Percentiles rank a stretch among this genome's conserved stretches.
Conservation (phyloP, 2,329 filamentous ascomycete species). For the Rachicladosporium sp. region DNA sequence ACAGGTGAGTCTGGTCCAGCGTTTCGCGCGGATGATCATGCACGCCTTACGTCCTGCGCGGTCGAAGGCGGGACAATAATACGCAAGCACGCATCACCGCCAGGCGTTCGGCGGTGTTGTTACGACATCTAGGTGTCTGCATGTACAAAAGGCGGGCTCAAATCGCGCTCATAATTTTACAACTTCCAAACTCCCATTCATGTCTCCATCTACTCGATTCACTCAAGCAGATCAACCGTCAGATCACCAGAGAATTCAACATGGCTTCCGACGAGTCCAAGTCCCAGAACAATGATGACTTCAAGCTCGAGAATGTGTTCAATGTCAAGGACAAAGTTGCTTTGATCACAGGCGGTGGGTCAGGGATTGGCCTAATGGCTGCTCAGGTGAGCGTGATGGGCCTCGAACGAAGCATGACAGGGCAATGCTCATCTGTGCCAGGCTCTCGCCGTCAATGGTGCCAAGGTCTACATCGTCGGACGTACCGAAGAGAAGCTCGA, state of each 20-base stretch:
- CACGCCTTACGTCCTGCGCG: constrained; percentile 1
- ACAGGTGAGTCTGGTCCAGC: not conserved
- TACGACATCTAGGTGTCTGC: constrained; percentile 3
- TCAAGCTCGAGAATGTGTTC: constrained; percentile 24
- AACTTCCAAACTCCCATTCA: not conserved
- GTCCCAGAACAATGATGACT: constrained; percentile 23
- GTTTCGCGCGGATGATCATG: constrained; percentile 2
- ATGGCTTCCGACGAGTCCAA: constrained; percentile 17
- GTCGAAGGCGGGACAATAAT: not conserved
- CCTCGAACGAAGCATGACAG: constrained; percentile 27
- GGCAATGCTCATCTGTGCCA: not conserved
- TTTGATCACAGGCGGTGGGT: constrained; percentile 32
- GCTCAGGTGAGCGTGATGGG: constrained; percentile 20
- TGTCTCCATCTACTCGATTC: constrained; percentile 3
- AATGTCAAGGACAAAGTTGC: constrained; percentile 30
- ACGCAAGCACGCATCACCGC: constrained; percentile 1
- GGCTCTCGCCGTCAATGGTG: constrained; percentile 19
- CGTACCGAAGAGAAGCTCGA: constrained; percentile 37
- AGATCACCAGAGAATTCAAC: constrained; percentile 9
- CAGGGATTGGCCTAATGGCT: constrained; percentile 37
- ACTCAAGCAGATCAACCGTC: constrained; percentile 4
- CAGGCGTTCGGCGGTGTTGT: constrained; percentile 1
- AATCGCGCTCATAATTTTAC: not conserved
- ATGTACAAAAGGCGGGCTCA: not conserved
- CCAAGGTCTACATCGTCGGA: constrained; percentile 34